Conservation (phyloP, 75 land plant species). For the Sequoia sempervirens region DNA sequence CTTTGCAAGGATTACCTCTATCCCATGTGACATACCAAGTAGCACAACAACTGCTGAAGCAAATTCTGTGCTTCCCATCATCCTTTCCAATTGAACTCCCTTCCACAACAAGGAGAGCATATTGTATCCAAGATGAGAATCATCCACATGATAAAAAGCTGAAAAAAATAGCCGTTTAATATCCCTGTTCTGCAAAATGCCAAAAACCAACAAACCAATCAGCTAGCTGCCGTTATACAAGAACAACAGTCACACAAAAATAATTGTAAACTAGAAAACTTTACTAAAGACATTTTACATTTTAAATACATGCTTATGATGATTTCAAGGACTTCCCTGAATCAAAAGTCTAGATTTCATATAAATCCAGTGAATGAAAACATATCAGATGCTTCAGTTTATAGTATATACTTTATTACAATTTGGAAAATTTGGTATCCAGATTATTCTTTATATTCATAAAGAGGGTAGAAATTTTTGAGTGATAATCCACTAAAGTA, state of each 20-base stretch:
- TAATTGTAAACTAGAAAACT: background rate
- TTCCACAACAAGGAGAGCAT: constrained; percentile 93
- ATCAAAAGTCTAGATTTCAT: too few relatives aligned
- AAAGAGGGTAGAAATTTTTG: too few relatives aligned
- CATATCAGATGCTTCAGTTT: too few relatives aligned
- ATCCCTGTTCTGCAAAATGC: constrained; percentile 56
- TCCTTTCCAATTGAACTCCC: constrained; percentile 80
- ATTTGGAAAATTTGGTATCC: too few relatives aligned
- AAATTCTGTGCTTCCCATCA: constrained; percentile 76
- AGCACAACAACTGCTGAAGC: constrained; percentile 74
- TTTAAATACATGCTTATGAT: too few relatives aligned
- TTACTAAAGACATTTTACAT: background rate
- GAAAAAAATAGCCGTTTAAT: constrained; percentile 73
- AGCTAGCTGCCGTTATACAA: background rate
- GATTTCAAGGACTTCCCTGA: too few relatives aligned
- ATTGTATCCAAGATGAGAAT: constrained; percentile 84
- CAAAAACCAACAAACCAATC: background rate
- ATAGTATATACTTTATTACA: too few relatives aligned
- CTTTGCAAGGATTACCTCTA: constrained; percentile 59
- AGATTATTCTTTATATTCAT: too few relatives aligned
- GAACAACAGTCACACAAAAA: background rate
- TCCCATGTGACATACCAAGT: constrained; percentile 75
- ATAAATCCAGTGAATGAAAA: too few relatives aligned
- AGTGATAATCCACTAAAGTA: too few relatives aligned
- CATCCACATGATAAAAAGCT: constrained; percentile 78